A percentile compares a stretch with the other conserved stretches of the same genome.
These are phyloP conservation scores for Candida caryicola DNA, from an alignment of 805 yeast genomes.

Conservation along the genomic window DNA sequence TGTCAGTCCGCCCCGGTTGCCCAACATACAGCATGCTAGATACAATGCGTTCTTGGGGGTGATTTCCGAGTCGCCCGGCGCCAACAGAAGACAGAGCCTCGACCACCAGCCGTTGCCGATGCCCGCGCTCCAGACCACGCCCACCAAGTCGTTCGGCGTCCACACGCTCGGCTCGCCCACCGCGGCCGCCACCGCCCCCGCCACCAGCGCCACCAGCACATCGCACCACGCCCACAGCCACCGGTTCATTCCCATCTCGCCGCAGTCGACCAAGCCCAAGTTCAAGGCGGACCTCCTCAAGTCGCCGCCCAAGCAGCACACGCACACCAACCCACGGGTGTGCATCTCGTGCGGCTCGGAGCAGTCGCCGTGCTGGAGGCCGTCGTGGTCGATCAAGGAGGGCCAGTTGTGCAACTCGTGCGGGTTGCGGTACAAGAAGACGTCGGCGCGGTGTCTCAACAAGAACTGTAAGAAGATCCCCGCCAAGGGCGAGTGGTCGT, in stretches of 20 bases:
- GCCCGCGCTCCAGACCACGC: neutral
- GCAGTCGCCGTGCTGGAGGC: slow-evolving; percentile 98
- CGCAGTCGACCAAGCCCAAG: slow-evolving; percentile 35
- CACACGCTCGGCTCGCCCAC: slow-evolving; percentile 1
- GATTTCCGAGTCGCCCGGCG: neutral
- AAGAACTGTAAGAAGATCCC: slow-evolving; percentile 80
- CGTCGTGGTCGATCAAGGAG: slow-evolving; percentile 85
- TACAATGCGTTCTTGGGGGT: slow-evolving; percentile 1
- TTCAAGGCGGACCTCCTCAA: slow-evolving; percentile 28
- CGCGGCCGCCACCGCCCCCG: slow-evolving; percentile 1
- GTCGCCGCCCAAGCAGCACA: slow-evolving; percentile 28
- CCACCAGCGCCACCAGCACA: slow-evolving; percentile 1
- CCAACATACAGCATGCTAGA: slow-evolving; percentile 2
- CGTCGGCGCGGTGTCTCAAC: slow-evolving; percentile 85
- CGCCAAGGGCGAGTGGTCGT: slow-evolving; percentile 91
- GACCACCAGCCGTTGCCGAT: neutral
- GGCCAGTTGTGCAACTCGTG: slow-evolving; percentile 98
- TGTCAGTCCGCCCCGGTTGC: slow-evolving; percentile 1
- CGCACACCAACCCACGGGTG: slow-evolving; percentile 42
- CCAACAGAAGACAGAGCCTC: slow-evolving; percentile 3
- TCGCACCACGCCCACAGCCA: slow-evolving; percentile 8
- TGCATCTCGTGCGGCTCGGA: slow-evolving; percentile 90
- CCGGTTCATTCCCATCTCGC: slow-evolving; percentile 41
- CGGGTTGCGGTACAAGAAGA: slow-evolving; percentile 91
- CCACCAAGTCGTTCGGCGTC: neutral